Base-by-base conservation (phyloP, 768 basidiomycete genomes). In the Mycena latifolia region DNA sequence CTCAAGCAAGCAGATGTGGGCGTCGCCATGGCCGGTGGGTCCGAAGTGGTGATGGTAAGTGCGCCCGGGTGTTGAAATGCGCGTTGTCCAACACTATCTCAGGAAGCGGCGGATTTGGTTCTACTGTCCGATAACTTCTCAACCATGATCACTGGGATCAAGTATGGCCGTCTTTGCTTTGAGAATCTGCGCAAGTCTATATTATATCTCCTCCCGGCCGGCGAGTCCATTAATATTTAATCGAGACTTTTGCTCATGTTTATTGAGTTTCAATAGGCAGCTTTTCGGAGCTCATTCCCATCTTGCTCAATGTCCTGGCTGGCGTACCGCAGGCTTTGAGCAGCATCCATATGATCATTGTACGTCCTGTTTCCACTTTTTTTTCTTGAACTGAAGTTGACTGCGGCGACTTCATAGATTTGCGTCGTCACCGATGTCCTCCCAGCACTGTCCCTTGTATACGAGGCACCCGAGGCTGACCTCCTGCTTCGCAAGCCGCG, bases 91-190 rank as follows among this genome's bases (percentile, higher is more conserved):
- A 61, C 22, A 17, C 11, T 12, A 0, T 17, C 24, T 8, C 68
- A 78, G 67, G 87, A 86, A 76, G 88, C 89, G 6, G 83, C 88
- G 8, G 89, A 89, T 70, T 82, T 91, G 58, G 83, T 91, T 18
- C 80, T 92, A 18, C 81, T 89, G 53, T 57, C 63, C 3, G 86
- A 89, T 61, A 88, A 89, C 72, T 89, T 92, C 69, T 85, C 88
- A 1, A 86, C 88, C 1, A 90, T 91, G 65, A 81, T 88, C 53
- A 82, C 82, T 47, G 90, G 87, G 2, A 85, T 91, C 69, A 82
- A 88, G 74, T 89, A 89, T 73, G 90, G 90, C 66, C 86, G 88
- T 39, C 79, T 89, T 17, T 85, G 87, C 20, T 90, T 86, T 70
- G 88, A 89, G 72, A 91, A 91, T 69, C 78, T 91, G 35, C 84